phyloP scores from a whole-genome alignment of 208 protist genomes.

The Leishmania major region DNA sequence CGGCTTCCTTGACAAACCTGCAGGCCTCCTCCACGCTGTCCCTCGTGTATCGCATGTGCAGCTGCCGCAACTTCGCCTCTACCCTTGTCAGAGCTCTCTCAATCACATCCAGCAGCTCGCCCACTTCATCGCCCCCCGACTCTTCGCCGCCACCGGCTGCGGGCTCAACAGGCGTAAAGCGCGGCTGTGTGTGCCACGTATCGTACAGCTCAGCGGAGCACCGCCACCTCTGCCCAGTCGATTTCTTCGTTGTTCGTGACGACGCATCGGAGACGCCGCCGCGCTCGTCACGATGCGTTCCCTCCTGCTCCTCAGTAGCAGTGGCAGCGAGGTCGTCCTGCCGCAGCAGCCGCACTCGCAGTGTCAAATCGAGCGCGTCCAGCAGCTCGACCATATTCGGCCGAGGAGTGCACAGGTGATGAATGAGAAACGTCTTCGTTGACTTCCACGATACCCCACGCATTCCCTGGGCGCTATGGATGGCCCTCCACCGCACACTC shows the following conservation, averaged over 20 bases:
- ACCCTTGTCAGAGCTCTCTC: neutral
- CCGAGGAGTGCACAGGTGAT: slow-evolving; percentile 19
- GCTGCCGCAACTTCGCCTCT: slow-evolving; percentile 1
- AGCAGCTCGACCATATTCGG: slow-evolving; percentile 7
- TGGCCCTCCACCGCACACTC: slow-evolving; percentile 11
- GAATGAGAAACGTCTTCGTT: slow-evolving; percentile 7
- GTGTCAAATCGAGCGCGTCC: slow-evolving; percentile 12
- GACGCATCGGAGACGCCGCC: neutral
- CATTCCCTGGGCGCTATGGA: slow-evolving; percentile 4
- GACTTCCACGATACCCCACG: neutral
- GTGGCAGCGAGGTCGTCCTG: neutral
- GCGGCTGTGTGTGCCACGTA: slow-evolving; percentile 19
- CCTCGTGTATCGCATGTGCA: neutral
- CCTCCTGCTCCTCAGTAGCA: neutral
- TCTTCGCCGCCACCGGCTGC: neutral
- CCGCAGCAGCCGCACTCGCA: slow-evolving; percentile 19
- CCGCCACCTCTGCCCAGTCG: slow-evolving; percentile 4
- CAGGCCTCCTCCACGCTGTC: slow-evolving; percentile 7
- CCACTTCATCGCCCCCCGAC: neutral
- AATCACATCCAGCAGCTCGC: slow-evolving; percentile 12
- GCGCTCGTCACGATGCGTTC: neutral
- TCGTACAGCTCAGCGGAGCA: slow-evolving; percentile 27
- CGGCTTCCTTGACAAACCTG: slow-evolving; percentile 1
- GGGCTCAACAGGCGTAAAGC: neutral
- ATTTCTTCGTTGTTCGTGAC: neutral